Percentiles rank a stretch among this genome's conserved stretches.
These are phyloP conservation scores for Candida hungchunana DNA, from an alignment of 805 yeast species.

Conservation along the genomic window DNA sequence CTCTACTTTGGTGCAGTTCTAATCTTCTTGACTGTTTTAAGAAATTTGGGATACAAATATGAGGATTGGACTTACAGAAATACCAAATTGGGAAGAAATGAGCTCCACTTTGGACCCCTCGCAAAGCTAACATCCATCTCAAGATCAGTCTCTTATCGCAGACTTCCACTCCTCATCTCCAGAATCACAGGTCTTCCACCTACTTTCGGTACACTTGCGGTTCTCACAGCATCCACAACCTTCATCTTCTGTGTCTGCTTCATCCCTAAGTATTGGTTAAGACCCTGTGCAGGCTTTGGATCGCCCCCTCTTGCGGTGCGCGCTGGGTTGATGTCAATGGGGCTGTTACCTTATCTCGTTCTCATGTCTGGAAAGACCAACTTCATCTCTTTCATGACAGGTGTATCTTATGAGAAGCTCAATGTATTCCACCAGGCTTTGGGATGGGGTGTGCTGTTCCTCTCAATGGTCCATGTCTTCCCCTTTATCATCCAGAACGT, in stretches of 20 bases:
- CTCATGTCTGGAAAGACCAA: conserved; percentile 51
- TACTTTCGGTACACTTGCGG: conserved; percentile 33
- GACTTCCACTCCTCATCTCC: conserved; percentile 30
- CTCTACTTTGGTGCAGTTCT: conserved; percentile 18
- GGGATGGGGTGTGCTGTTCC: conserved; percentile 38
- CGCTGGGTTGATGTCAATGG: conserved; percentile 47
- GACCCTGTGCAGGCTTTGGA: conserved; percentile 52
- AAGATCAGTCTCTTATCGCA: conserved; percentile 31
- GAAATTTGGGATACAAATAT: conserved; percentile 12
- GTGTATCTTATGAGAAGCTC: conserved; percentile 51
- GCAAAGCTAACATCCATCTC: conserved; percentile 28
- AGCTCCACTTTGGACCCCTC: neutral
- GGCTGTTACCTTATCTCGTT: conserved; percentile 46
- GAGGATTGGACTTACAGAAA: conserved; percentile 19
- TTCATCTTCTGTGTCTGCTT: conserved; percentile 33
- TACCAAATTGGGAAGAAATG: conserved; percentile 5
- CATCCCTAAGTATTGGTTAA: conserved; percentile 46
- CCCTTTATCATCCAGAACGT: conserved; percentile 44
- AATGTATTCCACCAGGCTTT: conserved; percentile 43
- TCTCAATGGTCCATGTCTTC: conserved; percentile 45
- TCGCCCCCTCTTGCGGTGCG: conserved; percentile 55
- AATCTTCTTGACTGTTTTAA: conserved; percentile 5
- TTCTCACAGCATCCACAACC: conserved; percentile 31
- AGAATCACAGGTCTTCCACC: conserved; percentile 34
- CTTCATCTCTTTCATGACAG: conserved; percentile 44